These are phyloP conservation scores for Fusarium goolgardi DNA, from an alignment of 2,329 filamentous ascomycete genomes.

Conservation along the genomic window DNA sequence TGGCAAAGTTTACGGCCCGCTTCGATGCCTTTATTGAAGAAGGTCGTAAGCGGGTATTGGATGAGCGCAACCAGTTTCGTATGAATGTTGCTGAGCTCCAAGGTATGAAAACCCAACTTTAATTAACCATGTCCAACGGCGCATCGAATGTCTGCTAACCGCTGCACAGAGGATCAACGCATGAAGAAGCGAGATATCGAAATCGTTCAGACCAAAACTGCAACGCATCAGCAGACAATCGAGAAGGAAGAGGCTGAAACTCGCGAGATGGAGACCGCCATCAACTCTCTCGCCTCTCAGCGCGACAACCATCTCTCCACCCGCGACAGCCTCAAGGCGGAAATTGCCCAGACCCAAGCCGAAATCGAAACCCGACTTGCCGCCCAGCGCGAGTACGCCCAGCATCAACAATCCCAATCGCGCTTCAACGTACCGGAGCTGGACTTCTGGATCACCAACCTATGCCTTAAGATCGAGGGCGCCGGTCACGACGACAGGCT, in stretches of 20 bases:
- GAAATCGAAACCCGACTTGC: slow-evolving; percentile 76
- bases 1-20: slow-evolving; percentile 88
- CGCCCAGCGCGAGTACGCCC: slow-evolving; percentile 77
- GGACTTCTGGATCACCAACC: slow-evolving; percentile 93
- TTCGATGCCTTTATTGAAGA: slow-evolving; percentile 97
- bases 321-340: slow-evolving; percentile 67
- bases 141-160: slow-evolving; percentile 1
- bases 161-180: slow-evolving; percentile 82
- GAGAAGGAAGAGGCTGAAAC: slow-evolving; percentile 81
- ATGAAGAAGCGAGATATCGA: slow-evolving; percentile 91
- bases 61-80: slow-evolving; percentile 94
- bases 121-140: not conserved
- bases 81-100: slow-evolving; percentile 90
- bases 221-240: slow-evolving; percentile 78
- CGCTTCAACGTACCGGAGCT: slow-evolving; percentile 93
- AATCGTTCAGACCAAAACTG: slow-evolving; percentile 78
- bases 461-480: slow-evolving; percentile 90
- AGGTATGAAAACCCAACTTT: slow-evolving; percentile 67
- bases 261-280: slow-evolving; percentile 76
- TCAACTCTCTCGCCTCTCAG: slow-evolving; percentile 68
- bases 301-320: slow-evolving; percentile 69
- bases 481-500: slow-evolving; percentile 85
- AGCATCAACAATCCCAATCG: slow-evolving; percentile 83
- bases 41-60: slow-evolving; percentile 86
- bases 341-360: slow-evolving; percentile 75